These are phyloP conservation scores for Mycena capillaripes DNA, from an alignment of 768 basidiomycete species.

Conservation along the genomic window DNA sequence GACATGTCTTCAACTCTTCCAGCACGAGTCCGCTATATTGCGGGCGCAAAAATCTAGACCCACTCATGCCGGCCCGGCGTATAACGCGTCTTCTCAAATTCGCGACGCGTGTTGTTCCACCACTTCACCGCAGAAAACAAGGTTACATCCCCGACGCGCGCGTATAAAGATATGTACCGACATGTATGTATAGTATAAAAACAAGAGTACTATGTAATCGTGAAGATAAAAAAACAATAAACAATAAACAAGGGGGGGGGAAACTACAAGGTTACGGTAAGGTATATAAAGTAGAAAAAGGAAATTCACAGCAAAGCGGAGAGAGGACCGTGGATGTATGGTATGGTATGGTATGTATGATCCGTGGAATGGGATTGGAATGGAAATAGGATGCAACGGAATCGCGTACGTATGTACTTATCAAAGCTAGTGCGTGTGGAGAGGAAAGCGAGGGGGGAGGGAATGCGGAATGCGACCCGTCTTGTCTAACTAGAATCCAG, in stretches of 20 bases:
- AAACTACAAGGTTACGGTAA: not conserved
- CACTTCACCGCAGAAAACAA: too few species aligned
- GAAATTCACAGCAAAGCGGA: not conserved
- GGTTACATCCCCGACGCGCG: too few species aligned
- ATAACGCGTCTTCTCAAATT: too few species aligned
- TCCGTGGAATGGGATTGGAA: slow-evolving; percentile 15
- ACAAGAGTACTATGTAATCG: too few species aligned
- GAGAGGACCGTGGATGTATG: not conserved
- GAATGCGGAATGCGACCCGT: too few species aligned
- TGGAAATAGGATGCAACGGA: too few species aligned
- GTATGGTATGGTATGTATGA: not conserved
- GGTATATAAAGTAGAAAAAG: slow-evolving; percentile 14
- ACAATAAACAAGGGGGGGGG: not conserved
- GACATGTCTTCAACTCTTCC: too few species aligned
- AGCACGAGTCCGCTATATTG: too few species aligned
- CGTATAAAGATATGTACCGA: slow-evolving; percentile 12
- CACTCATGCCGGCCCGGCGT: too few species aligned
- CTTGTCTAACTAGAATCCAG: too few species aligned
- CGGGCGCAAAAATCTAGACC: too few species aligned
- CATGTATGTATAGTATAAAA: not conserved
- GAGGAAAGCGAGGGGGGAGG: not conserved
- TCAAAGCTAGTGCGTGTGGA: slow-evolving; percentile 24
- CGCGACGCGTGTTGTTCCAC: too few species aligned
- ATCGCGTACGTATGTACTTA: not conserved
- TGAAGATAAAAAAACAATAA: not conserved